phyloP scores from a whole-genome alignment of 2,329 filamentous ascomycete genomes.

The Colletotrichum simmondsii region DNA sequence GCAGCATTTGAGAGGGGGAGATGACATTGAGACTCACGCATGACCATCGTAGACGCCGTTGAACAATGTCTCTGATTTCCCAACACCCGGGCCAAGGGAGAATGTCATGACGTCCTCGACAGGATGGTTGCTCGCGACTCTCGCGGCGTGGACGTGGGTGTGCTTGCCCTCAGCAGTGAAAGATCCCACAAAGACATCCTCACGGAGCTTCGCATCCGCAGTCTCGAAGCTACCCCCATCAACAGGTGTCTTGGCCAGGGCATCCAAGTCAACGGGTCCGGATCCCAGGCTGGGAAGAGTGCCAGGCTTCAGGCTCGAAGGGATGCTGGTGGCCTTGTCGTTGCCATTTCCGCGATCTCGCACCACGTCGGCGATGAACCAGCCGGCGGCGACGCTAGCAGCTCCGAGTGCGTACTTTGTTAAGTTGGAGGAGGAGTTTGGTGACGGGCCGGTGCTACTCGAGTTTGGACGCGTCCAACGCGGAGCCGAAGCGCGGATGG shows the following conservation, averaged over 20 bases:
- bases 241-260: slow-evolving; percentile 15
- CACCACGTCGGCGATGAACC: background rate
- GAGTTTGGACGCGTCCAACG: slow-evolving; percentile 22
- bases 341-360: background rate
- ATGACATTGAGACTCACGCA: slow-evolving; percentile 46
- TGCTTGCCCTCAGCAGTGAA: slow-evolving; percentile 39
- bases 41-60: slow-evolving; percentile 61
- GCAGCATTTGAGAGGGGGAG: too few relatives aligned
- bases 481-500: background rate
- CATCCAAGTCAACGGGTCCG: slow-evolving; percentile 16
- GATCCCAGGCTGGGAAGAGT: slow-evolving; percentile 17
- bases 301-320: background rate
- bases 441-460: background rate
- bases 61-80: slow-evolving; percentile 41
- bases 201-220: slow-evolving; percentile 44
- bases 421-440: background rate
- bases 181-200: slow-evolving; percentile 42
- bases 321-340: background rate
- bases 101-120: slow-evolving; percentile 50
- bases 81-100: slow-evolving; percentile 44
- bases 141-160: slow-evolving; percentile 44
- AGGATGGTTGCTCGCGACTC: slow-evolving; percentile 47
- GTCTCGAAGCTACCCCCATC: slow-evolving; percentile 37
- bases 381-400: background rate
- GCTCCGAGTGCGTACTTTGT: background rate